A percentile compares a stretch with the other conserved stretches of the same genome.
phyloP scores from a whole-genome alignment of 1,284 basidiomycete species.

The Apiotrichum gracile region DNA sequence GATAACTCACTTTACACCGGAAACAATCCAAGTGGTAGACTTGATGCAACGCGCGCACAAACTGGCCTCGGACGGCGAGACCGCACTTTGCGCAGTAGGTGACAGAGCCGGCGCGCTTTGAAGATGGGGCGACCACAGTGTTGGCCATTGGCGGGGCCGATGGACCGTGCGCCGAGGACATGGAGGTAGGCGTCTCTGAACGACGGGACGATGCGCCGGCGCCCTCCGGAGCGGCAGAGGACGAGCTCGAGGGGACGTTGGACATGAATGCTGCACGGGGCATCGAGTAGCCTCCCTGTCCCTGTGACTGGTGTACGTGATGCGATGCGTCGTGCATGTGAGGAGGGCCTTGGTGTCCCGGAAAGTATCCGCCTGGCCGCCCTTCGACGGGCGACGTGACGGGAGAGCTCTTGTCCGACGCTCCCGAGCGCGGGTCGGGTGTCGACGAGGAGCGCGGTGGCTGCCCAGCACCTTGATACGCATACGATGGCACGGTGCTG shows the following conservation, averaged over 20 bases:
- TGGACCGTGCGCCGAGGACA: conserved; percentile 7
- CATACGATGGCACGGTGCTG: neutral
- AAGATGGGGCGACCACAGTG: neutral
- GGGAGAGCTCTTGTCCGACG: conserved; percentile 18
- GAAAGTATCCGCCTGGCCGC: neutral
- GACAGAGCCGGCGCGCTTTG: conserved; percentile 16
- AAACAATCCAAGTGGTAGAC: conserved; percentile 97
- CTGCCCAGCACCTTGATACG: neutral
- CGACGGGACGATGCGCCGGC: conserved; percentile 4
- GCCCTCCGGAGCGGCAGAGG: neutral
- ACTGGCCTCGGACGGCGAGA: conserved; percentile 62
- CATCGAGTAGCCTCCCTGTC: neutral
- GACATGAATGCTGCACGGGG: conserved; percentile 1
- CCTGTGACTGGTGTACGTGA: neutral
- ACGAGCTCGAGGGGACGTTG: neutral
- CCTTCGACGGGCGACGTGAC: conserved; percentile 20
- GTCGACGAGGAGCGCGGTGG: conserved; percentile 36
- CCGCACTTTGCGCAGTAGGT: conserved; percentile 45
- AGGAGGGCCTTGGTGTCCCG: neutral
- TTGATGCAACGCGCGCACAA: conserved; percentile 88
- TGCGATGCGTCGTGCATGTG: conserved; percentile 1
- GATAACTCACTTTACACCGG: conserved; percentile 74
- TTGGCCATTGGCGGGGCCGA: neutral
- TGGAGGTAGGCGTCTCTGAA: conserved; percentile 14
- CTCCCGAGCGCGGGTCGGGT: conserved; percentile 28